These are phyloP conservation scores for Claviceps pazoutovae DNA, from an alignment of 2,329 filamentous ascomycete species.

Conservation along the genomic window DNA sequence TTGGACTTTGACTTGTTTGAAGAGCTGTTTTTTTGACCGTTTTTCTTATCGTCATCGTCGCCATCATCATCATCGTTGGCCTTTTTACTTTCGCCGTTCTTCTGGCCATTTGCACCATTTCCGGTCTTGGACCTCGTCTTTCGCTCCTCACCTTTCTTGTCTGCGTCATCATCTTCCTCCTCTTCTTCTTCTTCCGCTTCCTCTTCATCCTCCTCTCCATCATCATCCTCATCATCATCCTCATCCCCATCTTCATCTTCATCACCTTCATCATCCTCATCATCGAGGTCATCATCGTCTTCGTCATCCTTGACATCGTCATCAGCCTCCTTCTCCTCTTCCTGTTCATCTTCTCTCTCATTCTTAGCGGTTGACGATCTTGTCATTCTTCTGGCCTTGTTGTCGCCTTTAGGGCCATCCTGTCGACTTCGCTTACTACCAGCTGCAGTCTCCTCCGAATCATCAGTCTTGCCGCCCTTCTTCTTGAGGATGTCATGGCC, in stretches of 20 bases:
- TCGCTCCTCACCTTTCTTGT: neutral
- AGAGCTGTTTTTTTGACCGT: conserved; percentile 5
- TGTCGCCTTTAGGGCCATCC: conserved; percentile 12
- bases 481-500: conserved; percentile 39
- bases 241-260: conserved; percentile 4
- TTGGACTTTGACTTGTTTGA: conserved; percentile 3
- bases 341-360: conserved; percentile 1
- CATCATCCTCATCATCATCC: conserved; percentile 1
- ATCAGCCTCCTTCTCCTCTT: conserved; percentile 2
- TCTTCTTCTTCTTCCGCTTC: neutral
- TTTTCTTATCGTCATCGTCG: neutral
- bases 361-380: conserved; percentile 3
- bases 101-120: neutral
- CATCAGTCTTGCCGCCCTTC: conserved; percentile 7
- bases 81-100: neutral
- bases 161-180: neutral
- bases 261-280: conserved; percentile 2
- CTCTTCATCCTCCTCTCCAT: conserved; percentile 4
- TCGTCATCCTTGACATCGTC: conserved; percentile 2
- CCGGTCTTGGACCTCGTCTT: neutral
- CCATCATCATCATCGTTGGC: neutral
- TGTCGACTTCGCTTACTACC: conserved; percentile 17
- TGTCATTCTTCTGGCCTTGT: conserved; percentile 20
- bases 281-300: conserved; percentile 2
- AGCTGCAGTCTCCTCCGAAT: conserved; percentile 4